These are phyloP conservation scores for Rhodotorula kratochvilovae DNA, from an alignment of 768 basidiomycete genomes.

Conservation along the genomic window DNA sequence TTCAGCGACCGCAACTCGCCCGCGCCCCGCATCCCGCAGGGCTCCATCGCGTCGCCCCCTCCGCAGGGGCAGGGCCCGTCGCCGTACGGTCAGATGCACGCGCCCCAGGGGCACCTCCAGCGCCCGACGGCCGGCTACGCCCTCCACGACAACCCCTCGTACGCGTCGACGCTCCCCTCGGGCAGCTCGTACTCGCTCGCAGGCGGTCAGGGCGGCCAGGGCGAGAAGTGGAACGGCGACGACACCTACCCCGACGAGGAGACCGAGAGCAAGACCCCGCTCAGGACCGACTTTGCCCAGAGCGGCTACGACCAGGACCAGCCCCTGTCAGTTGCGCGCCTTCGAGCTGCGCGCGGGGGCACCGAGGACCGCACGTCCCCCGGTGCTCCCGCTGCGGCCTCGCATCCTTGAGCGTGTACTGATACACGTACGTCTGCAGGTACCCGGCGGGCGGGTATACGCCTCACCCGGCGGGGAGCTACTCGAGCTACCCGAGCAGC, in stretches of 20 bases:
- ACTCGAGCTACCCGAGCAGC: constrained; percentile 3
- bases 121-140: background rate
- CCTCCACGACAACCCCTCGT: constrained; percentile 7
- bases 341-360: too few species aligned
- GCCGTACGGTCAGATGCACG: constrained; percentile 4
- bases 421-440: background rate
- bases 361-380: background rate
- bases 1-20: constrained; percentile 22
- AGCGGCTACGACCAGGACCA: constrained; percentile 22
- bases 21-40: background rate
- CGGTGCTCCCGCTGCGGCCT: too few species aligned
- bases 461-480: constrained; percentile 18
- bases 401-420: background rate
- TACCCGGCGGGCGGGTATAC: constrained; percentile 15
- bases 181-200: constrained; percentile 30
- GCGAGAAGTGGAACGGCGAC: constrained; percentile 14
- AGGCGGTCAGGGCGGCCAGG: constrained; percentile 12
- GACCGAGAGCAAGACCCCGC: constrained; percentile 24
- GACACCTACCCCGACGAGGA: constrained; percentile 9
- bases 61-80: background rate
- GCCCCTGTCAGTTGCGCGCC: constrained; percentile 17
- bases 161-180: constrained; percentile 17
- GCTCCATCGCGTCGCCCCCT: background rate
- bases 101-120: background rate
- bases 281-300: constrained; percentile 12